These are phyloP conservation scores for Daldinia loculata DNA, from an alignment of 495 filamentous ascomycete genomes.

Conservation along the genomic window DNA sequence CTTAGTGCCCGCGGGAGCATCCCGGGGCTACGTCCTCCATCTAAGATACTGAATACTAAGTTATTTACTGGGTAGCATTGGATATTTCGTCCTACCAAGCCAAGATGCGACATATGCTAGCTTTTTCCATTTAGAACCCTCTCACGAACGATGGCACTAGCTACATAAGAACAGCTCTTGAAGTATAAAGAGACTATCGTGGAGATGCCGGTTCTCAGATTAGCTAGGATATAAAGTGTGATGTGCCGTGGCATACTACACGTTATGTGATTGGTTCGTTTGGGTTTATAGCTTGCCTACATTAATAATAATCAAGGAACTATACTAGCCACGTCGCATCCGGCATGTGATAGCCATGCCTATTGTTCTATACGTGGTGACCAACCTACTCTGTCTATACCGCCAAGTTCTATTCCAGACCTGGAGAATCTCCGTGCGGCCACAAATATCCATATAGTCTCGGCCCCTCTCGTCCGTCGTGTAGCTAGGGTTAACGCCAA, in stretches of 20 bases:
- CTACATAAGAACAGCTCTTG: too few species aligned
- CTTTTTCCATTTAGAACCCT: not conserved
- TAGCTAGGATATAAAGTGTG: not conserved
- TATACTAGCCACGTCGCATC: not conserved
- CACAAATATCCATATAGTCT: conserved; percentile 20
- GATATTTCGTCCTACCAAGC: not conserved
- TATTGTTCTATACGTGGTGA: not conserved
- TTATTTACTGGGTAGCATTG: not conserved
- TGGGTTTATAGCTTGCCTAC: not conserved
- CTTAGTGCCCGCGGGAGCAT: not conserved
- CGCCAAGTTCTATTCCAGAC: not conserved
- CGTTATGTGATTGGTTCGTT: not conserved
- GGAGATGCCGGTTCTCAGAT: not conserved
- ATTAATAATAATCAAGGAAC: not conserved
- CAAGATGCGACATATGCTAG: not conserved
- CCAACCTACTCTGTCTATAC: not conserved
- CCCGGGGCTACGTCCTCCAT: not conserved
- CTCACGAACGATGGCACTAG: not conserved
- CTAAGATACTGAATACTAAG: not conserved
- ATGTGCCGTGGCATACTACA: not conserved
- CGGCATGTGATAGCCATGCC: not conserved
- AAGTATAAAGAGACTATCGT: not conserved
- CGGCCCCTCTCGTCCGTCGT: conserved; percentile 32
- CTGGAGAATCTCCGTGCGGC: not conserved
- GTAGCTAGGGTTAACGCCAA: conserved; percentile 1